phyloP scores from a whole-genome alignment of 345 rosid genomes.

The Nasturtium officinale region DNA sequence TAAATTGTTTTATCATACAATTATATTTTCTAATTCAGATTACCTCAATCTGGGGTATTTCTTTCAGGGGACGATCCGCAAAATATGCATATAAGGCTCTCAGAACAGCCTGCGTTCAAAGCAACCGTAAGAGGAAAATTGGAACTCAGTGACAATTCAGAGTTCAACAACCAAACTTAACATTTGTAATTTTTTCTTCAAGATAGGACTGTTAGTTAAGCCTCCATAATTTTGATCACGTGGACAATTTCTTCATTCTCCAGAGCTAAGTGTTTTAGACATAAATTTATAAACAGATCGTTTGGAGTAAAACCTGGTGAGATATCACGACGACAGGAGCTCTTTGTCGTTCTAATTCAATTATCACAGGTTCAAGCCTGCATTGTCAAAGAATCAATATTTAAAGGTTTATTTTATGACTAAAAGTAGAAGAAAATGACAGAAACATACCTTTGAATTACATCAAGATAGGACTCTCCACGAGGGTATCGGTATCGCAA shows the following conservation, averaged over 20 bases:
- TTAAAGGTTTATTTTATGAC: conserved; percentile 15
- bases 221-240: conserved; percentile 18
- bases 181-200: neutral
- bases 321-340: conserved; percentile 98
- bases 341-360: conserved; percentile 96
- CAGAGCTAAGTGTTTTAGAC: neutral
- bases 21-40: neutral
- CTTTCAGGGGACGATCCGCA: conserved; percentile 95
- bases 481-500: conserved; percentile 95
- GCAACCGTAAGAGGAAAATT: neutral
- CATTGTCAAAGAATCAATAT: conserved; percentile 31
- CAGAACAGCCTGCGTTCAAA: conserved; percentile 73
- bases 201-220: neutral
- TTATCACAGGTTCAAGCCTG: conserved; percentile 98
- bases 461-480: conserved; percentile 98
- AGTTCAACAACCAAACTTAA: neutral
- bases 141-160: neutral
- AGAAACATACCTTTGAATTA: conserved; percentile 80
- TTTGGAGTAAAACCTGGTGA: conserved; percentile 76
- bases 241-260: conserved; percentile 1
- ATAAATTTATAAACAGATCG: neutral
- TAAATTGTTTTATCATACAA: neutral
- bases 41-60: conserved; percentile 99
- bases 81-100: conserved; percentile 99
- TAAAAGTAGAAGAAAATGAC: neutral